phyloP scores from a whole-genome alignment of 2,329 filamentous ascomycete species.

The Dissoconium aciculare region DNA sequence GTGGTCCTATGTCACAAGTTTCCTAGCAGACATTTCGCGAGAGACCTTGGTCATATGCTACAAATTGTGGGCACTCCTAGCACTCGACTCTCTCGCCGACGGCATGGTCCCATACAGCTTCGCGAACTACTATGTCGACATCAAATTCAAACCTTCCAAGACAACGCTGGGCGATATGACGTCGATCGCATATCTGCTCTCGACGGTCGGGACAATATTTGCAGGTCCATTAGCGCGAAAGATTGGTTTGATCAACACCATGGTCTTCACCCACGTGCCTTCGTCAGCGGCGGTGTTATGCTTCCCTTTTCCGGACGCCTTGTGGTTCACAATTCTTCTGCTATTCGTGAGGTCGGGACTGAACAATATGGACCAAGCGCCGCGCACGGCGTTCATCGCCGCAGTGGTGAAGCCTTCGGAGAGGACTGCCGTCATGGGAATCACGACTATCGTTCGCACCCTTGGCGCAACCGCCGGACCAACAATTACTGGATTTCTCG shows the following conservation, averaged over 20 bases:
- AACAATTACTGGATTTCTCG: constrained; percentile 41
- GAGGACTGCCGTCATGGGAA: constrained; percentile 55
- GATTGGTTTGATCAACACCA: constrained; percentile 46
- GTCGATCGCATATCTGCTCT: constrained; percentile 32
- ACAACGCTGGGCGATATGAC: constrained; percentile 40
- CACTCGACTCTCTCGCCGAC: constrained; percentile 50
- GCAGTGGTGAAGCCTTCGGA: constrained; percentile 51
- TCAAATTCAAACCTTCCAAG: constrained; percentile 40
- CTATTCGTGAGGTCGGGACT: constrained; percentile 46
- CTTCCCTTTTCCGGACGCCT: constrained; percentile 40
- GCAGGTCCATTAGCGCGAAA: constrained; percentile 52
- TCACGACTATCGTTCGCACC: constrained; percentile 47
- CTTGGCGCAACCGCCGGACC: constrained; percentile 43
- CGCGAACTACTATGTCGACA: constrained; percentile 43
- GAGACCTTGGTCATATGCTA: constrained; percentile 41
- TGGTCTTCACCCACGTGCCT: constrained; percentile 44
- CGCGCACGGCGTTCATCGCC: constrained; percentile 50
- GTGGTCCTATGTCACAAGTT: neutral
- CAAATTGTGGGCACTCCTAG: constrained; percentile 52
- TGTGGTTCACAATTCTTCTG: constrained; percentile 40
- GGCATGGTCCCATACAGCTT: constrained; percentile 44
- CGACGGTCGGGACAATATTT: constrained; percentile 31
- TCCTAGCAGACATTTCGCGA: constrained; percentile 33
- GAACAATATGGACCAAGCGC: constrained; percentile 57
- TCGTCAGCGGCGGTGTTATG: constrained; percentile 46